These are phyloP conservation scores for Eucalyptus cladocalyx DNA, from an alignment of 345 rosid species.

Conservation along the genomic window DNA sequence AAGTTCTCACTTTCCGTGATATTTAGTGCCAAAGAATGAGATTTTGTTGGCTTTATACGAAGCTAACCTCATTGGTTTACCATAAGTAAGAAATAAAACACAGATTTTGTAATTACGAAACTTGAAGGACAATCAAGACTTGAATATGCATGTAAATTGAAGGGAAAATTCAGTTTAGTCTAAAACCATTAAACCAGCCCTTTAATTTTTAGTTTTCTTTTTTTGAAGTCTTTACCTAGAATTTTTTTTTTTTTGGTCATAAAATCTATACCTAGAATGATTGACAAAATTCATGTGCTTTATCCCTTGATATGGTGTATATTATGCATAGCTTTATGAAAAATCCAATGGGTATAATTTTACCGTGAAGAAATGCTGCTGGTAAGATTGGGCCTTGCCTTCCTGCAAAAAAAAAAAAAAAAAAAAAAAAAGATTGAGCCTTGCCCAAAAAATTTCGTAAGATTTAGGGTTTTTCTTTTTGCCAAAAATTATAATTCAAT, in stretches of 20 bases:
- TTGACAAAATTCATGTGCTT: background rate
- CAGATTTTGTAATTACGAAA: background rate
- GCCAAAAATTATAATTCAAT: background rate
- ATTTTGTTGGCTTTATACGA: background rate
- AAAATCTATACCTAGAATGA: background rate
- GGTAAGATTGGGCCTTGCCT: background rate
- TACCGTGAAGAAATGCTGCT: background rate
- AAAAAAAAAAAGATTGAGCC: background rate
- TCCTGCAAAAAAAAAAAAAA: no score
- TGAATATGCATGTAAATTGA: background rate
- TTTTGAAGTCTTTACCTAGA: background rate
- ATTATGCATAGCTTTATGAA: background rate
- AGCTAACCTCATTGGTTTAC: background rate
- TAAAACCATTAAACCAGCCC: background rate
- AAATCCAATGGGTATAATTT: background rate
- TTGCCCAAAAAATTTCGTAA: background rate
- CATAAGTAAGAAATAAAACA: background rate
- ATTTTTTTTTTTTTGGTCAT: no score
- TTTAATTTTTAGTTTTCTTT: background rate
- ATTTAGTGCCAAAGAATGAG: background rate
- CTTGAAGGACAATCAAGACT: background rate
- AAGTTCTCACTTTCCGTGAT: background rate
- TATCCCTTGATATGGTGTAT: background rate
- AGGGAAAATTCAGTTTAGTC: background rate
- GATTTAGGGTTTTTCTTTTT: background rate